Percentiles rank a stretch among this genome's conserved stretches.
Evolutionary conservation across 352 stramenopile species (phyloP).

Genomic region (Phytophthora syringae): DNA sequence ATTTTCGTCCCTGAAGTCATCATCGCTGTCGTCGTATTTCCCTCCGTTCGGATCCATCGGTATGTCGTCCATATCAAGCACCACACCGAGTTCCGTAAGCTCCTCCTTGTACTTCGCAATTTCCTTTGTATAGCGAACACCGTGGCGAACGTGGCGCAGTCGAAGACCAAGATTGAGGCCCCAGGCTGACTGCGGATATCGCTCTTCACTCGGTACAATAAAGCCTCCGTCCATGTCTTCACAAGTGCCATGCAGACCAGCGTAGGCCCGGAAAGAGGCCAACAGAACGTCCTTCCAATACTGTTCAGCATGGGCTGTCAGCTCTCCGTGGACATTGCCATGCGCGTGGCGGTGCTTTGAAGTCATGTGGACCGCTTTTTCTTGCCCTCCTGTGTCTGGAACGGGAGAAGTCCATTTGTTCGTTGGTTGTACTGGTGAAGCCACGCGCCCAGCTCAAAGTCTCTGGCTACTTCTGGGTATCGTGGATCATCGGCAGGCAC

Average conservation of each 20-base stretch:
- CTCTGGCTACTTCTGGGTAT: constrained; percentile 87
- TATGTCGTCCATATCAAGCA: constrained; percentile 22
- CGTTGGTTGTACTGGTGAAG: constrained; percentile 72
- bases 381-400: constrained; percentile 48
- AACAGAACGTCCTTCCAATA: constrained; percentile 84
- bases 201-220: constrained; percentile 59
- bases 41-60: constrained; percentile 1
- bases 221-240: constrained; percentile 63
- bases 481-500: constrained; percentile 76
- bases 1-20: background rate
- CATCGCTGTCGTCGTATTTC: background rate
- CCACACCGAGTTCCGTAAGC: constrained; percentile 42
- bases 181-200: constrained; percentile 65
- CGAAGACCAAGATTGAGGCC: constrained; percentile 77
- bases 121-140: constrained; percentile 70
- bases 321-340: constrained; percentile 10
- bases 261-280: constrained; percentile 64
- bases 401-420: constrained; percentile 44
- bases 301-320: constrained; percentile 60
- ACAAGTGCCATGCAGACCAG: constrained; percentile 54
- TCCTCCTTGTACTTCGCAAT: constrained; percentile 61
- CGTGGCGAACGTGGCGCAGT: constrained; percentile 70
- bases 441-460: constrained; percentile 89
- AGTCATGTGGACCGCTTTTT: constrained; percentile 20
- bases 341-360: constrained; percentile 12